A percentile compares a stretch with the other conserved stretches of the same genome.
These are phyloP conservation scores for Nidula microcarpa DNA, from an alignment of 768 basidiomycete species.

Conservation along the genomic window DNA sequence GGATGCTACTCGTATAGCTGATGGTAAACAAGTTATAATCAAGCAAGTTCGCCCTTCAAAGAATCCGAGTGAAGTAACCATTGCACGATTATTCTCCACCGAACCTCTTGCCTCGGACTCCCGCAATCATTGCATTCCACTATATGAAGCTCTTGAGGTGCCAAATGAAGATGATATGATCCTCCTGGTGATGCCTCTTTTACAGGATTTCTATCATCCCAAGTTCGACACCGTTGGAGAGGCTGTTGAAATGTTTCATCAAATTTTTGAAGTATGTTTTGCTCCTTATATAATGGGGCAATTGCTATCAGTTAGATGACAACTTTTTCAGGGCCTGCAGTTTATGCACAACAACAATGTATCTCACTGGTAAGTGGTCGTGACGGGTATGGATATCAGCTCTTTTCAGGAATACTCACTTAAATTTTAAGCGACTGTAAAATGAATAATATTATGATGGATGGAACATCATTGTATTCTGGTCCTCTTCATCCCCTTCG, in stretches of 20 bases:
- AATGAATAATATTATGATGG: slow-evolving; percentile 14
- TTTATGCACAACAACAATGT: slow-evolving; percentile 12
- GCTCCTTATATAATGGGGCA: background rate
- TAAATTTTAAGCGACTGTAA: slow-evolving; percentile 9
- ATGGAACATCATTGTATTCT: slow-evolving; percentile 11
- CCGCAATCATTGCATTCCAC: slow-evolving; percentile 15
- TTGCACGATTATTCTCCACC: background rate
- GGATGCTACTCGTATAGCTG: background rate
- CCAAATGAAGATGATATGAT: slow-evolving; percentile 8
- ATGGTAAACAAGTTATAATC: background rate
- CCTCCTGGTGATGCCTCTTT: slow-evolving; percentile 17
- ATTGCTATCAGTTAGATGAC: background rate
- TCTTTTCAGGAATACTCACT: background rate
- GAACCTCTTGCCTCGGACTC: slow-evolving; percentile 6
- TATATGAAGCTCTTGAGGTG: slow-evolving; percentile 16
- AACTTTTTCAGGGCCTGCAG: slow-evolving; percentile 6
- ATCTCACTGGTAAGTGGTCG: slow-evolving; percentile 14
- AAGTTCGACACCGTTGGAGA: slow-evolving; percentile 17
- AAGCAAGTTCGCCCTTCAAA: background rate
- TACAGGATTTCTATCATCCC: slow-evolving; percentile 8
- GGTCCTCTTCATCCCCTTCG: slow-evolving; percentile 8
- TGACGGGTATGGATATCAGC: too few relatives aligned
- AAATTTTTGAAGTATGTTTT: slow-evolving; percentile 6
- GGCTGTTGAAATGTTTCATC: slow-evolving; percentile 13
- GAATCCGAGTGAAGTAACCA: background rate